These are phyloP conservation scores for Solanum microdontum DNA, from an alignment of 257 asterid species.

Conservation along the genomic window DNA sequence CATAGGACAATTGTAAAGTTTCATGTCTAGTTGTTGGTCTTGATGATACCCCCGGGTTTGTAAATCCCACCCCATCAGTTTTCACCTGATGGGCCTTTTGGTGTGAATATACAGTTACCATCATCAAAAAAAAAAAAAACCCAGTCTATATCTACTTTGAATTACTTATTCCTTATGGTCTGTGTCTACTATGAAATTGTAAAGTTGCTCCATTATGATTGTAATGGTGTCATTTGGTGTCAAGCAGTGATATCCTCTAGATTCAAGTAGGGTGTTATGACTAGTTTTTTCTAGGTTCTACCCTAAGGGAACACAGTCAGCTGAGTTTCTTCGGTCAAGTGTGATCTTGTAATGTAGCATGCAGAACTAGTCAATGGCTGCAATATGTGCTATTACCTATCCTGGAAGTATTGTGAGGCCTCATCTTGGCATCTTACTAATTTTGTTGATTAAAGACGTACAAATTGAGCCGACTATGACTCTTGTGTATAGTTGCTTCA, in stretches of 20 bases:
- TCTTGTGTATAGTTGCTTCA: constrained; percentile 2
- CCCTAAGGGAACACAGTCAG: background rate
- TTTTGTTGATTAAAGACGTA: background rate
- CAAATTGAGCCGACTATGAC: background rate
- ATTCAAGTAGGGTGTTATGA: background rate
- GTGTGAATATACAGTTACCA: too few species aligned
- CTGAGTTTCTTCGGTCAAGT: background rate
- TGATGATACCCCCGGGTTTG: too few species aligned
- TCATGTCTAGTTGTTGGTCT: too few species aligned
- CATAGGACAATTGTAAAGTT: too few species aligned
- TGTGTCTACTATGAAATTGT: background rate
- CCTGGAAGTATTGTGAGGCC: background rate
- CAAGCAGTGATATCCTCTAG: background rate
- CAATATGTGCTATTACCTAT: background rate
- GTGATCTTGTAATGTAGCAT: background rate
- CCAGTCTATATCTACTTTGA: background rate
- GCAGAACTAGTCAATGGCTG: background rate
- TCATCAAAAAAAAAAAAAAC: too few species aligned
- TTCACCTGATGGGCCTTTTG: too few species aligned
- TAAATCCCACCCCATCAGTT: too few species aligned
- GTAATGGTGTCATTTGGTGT: background rate
- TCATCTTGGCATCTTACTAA: background rate
- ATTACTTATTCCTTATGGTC: background rate
- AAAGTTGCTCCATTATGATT: background rate
- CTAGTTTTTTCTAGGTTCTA: background rate